These are phyloP conservation scores for Golubevia pallescens DNA, from an alignment of 1,284 basidiomycete species.

Conservation along the genomic window DNA sequence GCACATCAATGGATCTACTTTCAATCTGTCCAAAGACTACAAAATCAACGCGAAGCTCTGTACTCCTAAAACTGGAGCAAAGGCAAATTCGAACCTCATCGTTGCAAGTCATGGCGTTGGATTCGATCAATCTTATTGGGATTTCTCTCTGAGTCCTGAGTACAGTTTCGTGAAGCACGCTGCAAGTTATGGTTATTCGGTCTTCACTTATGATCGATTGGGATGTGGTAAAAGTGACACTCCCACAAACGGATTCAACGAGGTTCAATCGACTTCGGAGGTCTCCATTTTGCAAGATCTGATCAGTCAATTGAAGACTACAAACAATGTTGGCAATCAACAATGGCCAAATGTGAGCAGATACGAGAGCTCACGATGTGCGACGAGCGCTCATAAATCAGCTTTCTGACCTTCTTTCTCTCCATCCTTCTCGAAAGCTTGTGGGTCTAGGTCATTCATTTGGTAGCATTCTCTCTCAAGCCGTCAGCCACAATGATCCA, in stretches of 20 bases:
- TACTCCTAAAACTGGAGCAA: no score
- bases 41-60: no score
- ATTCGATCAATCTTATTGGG: no score
- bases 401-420: no score
- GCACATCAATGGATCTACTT: no score
- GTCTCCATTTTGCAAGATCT: constrained; percentile 13
- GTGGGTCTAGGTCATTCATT: constrained; percentile 5
- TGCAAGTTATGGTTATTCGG: neutral
- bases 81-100: no score
- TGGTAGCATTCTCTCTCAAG: constrained; percentile 9
- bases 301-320: constrained; percentile 9
- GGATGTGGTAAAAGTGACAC: constrained; percentile 13
- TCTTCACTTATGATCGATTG: constrained; percentile 20
- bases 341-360: constrained; percentile 10
- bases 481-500: no score
- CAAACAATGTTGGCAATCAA: constrained; percentile 11
- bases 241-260: constrained; percentile 12
- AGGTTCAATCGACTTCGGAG: constrained; percentile 15
- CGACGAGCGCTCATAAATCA: no score
- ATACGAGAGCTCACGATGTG: constrained; percentile 10
- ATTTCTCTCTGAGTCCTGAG: neutral
- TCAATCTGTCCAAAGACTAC: no score
- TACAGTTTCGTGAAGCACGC: constrained; percentile 12
- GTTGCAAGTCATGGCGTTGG: no score
- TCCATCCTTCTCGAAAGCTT: constrained; percentile 9